Evolutionary conservation across 2,329 filamentous ascomycete species (phyloP), one percentile per base, ranked within the genome.

Genomic region (Ophidiomyces ophidiicola): DNA sequence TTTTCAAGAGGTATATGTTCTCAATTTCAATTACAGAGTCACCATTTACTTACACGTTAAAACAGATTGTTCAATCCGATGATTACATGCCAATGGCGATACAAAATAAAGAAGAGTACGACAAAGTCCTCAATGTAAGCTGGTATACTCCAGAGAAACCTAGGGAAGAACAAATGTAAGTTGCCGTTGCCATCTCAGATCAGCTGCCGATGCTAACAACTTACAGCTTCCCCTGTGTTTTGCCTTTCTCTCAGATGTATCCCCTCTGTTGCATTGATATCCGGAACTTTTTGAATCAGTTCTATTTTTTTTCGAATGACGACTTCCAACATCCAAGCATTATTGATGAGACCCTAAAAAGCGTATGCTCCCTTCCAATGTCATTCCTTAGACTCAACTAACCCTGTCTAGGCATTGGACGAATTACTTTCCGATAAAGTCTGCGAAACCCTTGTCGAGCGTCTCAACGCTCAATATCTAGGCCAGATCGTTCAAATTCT

Each of bases 71-170:
- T 17, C 70, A 83, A n/a, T 94, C 85, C 1, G 90, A 98, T 57
- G 90, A 98, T 60, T 98, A 98, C 61, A 98, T 98, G 88, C 92
- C 90, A 2, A 96, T 98, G 90, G 83, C 85, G 1, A 93, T 96
- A 57, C 84, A 86, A 52, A 86, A 81, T 14, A 63, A 72, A 11
- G 87, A 94, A 51, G 87, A 96, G 54, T 96, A 93, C 55, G 84
- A 92, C 52, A 94, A 94, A 53, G 88, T 98, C 24, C 76, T 94
- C 47, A 90, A 86, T 45, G 86, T 96, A 44, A 93, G 82, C 63
- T 98, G 88, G 88, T 96, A 94, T 58, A 80, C 75, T 1, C 87
- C 87, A 30, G 85, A 93, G 21, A 85, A 82, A 50, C 66, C 78
- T 12, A 64, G 73, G 20, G 77, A 87, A 44, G 76, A 90, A 49